phyloP scores from a whole-genome alignment of 495 filamentous ascomycete species.

The Penicillium malachiteum region DNA sequence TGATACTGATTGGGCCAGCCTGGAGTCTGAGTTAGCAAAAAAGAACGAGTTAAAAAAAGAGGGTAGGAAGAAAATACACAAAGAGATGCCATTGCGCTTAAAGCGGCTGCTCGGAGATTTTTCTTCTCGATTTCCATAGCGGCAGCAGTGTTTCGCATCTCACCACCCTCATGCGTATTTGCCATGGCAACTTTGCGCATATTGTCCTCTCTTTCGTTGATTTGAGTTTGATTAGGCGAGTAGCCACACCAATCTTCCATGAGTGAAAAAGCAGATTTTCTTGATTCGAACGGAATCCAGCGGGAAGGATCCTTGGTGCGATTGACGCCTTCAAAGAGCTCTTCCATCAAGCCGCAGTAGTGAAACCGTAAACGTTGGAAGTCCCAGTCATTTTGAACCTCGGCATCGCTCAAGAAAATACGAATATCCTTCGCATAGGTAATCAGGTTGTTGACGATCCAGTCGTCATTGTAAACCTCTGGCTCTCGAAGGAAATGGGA shows the following conservation, averaged over 20 bases:
- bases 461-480: conserved; percentile 83
- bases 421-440: conserved; percentile 90
- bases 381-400: conserved; percentile 94
- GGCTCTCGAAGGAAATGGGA: conserved; percentile 82
- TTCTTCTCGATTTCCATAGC: conserved; percentile 96
- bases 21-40: conserved; percentile 16
- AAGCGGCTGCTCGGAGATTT: conserved; percentile 82
- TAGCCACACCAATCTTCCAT: conserved; percentile 99
- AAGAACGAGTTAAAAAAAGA: background rate
- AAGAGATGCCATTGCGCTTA: conserved; percentile 93
- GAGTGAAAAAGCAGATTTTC: conserved; percentile 88
- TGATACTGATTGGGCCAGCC: conserved; percentile 84
- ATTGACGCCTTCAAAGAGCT: conserved; percentile 88
- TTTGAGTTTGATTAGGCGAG: conserved; percentile 83
- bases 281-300: conserved; percentile 94
- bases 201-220: conserved; percentile 77
- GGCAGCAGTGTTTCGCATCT: conserved; percentile 72
- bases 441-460: conserved; percentile 86
- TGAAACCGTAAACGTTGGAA: conserved; percentile 90
- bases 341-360: conserved; percentile 91
- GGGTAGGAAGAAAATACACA: conserved; percentile 57
- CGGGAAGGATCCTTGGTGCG: conserved; percentile 78
- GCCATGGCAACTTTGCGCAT: conserved; percentile 79
- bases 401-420: conserved; percentile 87
- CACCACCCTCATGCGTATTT: conserved; percentile 63